phyloP scores from a whole-genome alignment of 306 rosid species.

The Cucurbita moschata region DNA sequence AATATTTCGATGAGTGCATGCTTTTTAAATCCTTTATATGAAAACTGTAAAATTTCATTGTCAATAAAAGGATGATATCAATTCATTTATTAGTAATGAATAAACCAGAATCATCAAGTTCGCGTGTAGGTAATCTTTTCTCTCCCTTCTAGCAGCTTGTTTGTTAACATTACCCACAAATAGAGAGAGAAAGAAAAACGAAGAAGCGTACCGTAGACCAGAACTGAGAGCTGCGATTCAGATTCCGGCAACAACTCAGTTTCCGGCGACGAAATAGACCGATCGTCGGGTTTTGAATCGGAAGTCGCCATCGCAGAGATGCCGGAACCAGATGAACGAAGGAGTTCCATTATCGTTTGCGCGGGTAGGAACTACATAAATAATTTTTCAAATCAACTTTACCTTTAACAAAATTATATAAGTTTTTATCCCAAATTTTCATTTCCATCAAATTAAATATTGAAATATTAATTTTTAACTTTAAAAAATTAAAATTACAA shows the following conservation, averaged over 20 bases:
- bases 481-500: too few species aligned
- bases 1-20: neutral
- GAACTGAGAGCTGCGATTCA: conserved; percentile 39
- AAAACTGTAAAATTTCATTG: neutral
- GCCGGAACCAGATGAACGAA: neutral
- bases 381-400: neutral
- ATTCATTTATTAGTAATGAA: neutral
- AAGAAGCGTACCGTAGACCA: conserved; percentile 46
- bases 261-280: conserved; percentile 12
- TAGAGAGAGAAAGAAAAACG: conserved; percentile 10
- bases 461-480: too few species aligned
- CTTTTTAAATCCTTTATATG: neutral
- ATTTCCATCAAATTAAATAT: too few species aligned
- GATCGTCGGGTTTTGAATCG: conserved; percentile 20
- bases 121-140: neutral
- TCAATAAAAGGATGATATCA: neutral
- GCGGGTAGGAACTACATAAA: neutral
- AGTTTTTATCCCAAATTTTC: too few species aligned
- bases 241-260: conserved; percentile 27
- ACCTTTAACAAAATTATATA: too few species aligned
- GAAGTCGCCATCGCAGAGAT: conserved; percentile 30
- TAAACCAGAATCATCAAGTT: neutral
- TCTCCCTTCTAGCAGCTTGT: neutral
- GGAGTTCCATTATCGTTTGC: neutral
- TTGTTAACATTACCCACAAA: neutral